A percentile compares a stretch with the other conserved stretches of the same genome.
Evolutionary conservation across 352 stramenopile species (phyloP).

Genomic region (Globisporangium paddicum): DNA sequence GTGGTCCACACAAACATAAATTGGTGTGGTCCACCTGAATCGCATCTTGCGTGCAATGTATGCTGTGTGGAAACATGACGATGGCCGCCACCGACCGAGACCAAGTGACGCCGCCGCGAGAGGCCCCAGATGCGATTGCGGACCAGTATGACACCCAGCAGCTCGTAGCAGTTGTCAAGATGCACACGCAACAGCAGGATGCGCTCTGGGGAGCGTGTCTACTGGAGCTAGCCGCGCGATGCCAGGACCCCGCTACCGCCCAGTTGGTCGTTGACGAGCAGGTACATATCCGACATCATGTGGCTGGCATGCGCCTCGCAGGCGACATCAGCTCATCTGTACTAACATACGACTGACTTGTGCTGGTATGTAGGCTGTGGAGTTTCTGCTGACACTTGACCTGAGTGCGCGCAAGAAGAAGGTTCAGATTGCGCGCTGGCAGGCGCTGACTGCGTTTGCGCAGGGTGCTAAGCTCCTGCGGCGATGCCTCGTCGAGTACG

Average conservation of each 20-base stretch:
- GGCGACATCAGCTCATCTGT: neutral
- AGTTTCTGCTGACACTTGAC: constrained; percentile 3
- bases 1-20: neutral
- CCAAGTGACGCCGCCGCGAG: neutral
- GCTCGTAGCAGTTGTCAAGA: neutral
- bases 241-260: neutral
- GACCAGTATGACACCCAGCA: neutral
- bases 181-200: neutral
- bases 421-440: constrained; percentile 9
- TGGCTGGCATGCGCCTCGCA: neutral
- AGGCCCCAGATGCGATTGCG: neutral
- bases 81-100: neutral
- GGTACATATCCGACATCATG: neutral
- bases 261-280: constrained; percentile 3
- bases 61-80: neutral
- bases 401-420: constrained; percentile 14
- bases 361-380: neutral
- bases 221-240: constrained; percentile 7
- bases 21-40: constrained; percentile 1
- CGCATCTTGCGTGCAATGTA: too few species aligned
- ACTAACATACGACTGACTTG: neutral
- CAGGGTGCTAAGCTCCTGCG: neutral
- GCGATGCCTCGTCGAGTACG: neutral
- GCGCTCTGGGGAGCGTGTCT: constrained; percentile 7
- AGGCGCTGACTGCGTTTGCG: constrained; percentile 13